Evolutionary conservation across 345 rosid species (phyloP).

Genomic region (Toxicodendron radicans): DNA sequence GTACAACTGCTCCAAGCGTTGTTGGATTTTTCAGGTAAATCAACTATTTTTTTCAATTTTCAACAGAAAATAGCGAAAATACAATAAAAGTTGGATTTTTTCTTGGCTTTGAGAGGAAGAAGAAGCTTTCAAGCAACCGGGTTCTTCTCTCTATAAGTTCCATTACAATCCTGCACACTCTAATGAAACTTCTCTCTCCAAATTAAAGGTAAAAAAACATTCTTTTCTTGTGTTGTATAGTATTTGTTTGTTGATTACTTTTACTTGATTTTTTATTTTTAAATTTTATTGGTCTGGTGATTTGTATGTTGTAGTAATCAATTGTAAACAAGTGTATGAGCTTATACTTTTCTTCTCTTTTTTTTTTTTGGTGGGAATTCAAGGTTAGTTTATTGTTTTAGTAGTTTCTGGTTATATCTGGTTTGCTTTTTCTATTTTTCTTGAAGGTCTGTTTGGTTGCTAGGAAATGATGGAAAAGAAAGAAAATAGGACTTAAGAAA

Average conservation of each 20-base stretch:
- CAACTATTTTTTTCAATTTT: neutral
- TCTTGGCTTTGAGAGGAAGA: conserved; percentile 29
- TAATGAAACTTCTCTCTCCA: conserved; percentile 1
- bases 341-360: neutral
- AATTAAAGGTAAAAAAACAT: conserved; percentile 2
- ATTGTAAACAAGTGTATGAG: neutral
- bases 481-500: neutral
- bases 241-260: neutral
- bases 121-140: conserved; percentile 40
- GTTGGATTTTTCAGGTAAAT: neutral
- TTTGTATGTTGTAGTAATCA: neutral
- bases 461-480: neutral
- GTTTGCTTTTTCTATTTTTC: neutral
- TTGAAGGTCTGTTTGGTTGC: conserved; percentile 9
- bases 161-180: neutral
- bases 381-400: neutral
- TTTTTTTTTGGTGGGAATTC: neutral
- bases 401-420: neutral
- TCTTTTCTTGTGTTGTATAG: neutral
- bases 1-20: conserved; percentile 4
- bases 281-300: neutral
- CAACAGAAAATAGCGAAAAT: neutral
- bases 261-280: conserved; percentile 4
- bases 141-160: conserved; percentile 1
- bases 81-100: neutral